Conservation (phyloP, 208 protist species). For the Wallacemonas sp. region DNA sequence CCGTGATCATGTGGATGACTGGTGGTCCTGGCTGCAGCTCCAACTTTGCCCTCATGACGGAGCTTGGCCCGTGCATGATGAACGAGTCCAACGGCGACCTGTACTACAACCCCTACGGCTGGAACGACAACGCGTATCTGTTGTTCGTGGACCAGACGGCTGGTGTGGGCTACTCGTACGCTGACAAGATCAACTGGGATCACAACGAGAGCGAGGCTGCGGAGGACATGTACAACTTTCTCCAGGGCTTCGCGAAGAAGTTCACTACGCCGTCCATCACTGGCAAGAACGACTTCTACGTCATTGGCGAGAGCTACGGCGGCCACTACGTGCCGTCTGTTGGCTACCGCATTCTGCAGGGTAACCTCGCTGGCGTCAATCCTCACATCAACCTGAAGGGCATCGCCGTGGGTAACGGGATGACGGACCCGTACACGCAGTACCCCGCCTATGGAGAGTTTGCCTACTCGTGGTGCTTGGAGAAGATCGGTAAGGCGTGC, state of each 20-base stretch:
- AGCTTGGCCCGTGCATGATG: conserved; percentile 85
- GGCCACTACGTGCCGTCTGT: conserved; percentile 78
- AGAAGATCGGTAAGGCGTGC: conserved; percentile 45
- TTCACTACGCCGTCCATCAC: conserved; percentile 35
- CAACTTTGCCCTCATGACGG: conserved; percentile 53
- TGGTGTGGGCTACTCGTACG: conserved; percentile 89
- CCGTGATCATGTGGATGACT: conserved; percentile 89
- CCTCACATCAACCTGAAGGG: conserved; percentile 61
- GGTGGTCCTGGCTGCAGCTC: conserved; percentile 92
- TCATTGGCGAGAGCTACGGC: conserved; percentile 85
- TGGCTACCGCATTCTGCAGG: conserved; percentile 38
- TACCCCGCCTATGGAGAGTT: conserved; percentile 55
- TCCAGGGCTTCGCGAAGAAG: conserved; percentile 65
- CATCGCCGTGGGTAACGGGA: conserved; percentile 87
- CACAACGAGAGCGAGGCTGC: conserved; percentile 71
- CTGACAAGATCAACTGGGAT: conserved; percentile 47
- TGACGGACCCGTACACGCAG: conserved; percentile 85
- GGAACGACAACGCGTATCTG: conserved; percentile 84
- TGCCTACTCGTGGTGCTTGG: conserved; percentile 64
- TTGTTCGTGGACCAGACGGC: conserved; percentile 92
- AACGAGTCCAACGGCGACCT: conserved; percentile 43
- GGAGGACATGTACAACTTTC: conserved; percentile 89
- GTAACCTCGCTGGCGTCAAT: conserved; percentile 40
- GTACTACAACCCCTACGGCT: conserved; percentile 74
- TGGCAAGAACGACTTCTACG: conserved; percentile 64